phyloP scores from a whole-genome alignment of 106 monocot genomes.

The Posidonia australis region DNA sequence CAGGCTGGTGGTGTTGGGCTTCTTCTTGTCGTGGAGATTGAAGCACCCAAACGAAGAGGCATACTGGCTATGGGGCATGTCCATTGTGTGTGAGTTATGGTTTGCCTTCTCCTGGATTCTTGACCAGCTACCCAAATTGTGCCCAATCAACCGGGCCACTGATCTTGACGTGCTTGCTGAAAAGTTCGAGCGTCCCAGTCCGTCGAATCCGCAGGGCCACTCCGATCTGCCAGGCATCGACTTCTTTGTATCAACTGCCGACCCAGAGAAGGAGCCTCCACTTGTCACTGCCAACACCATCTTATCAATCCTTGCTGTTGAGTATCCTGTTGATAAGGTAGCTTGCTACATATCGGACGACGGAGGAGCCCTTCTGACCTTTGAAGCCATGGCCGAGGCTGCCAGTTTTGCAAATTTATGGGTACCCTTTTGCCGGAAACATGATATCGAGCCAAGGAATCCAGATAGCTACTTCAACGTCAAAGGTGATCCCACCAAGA shows the following conservation, averaged over 20 bases:
- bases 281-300: constrained; percentile 52
- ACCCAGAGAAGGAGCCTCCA: constrained; percentile 55
- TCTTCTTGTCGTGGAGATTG: constrained; percentile 50
- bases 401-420: constrained; percentile 41
- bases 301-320: constrained; percentile 43
- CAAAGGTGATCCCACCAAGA: constrained; percentile 40
- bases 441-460: constrained; percentile 41
- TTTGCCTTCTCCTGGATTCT: constrained; percentile 76
- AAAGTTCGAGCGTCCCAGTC: constrained; percentile 32
- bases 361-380: constrained; percentile 37
- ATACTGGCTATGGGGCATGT: constrained; percentile 71
- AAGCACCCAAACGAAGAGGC: constrained; percentile 47
- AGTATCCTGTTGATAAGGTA: constrained; percentile 45
- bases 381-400: constrained; percentile 48
- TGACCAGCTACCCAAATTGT: constrained; percentile 61
- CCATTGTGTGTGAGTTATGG: constrained; percentile 63
- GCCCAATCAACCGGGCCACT: constrained; percentile 49
- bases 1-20: constrained; percentile 28
- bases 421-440: constrained; percentile 57
- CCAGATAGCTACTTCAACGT: constrained; percentile 54
- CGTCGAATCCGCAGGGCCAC: constrained; percentile 27
- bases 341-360: constrained; percentile 56
- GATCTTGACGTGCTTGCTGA: constrained; percentile 38
- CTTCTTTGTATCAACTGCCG: constrained; percentile 55
- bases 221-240: constrained; percentile 63